Evolutionary conservation across 352 stramenopile species (phyloP).

Genomic region (Globisporangium polare): DNA sequence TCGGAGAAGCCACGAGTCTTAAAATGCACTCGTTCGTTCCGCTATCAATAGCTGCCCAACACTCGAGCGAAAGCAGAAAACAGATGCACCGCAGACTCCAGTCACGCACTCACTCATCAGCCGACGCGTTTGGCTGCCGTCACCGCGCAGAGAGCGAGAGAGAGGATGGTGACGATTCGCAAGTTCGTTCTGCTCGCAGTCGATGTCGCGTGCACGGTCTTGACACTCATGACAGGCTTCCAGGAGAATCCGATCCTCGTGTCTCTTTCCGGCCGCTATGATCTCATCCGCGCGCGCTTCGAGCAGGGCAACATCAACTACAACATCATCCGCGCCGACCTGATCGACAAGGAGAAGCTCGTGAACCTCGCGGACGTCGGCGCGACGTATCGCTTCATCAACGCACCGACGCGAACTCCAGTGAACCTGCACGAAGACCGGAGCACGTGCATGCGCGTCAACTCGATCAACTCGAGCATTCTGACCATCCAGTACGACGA

Average conservation of each 20-base stretch:
- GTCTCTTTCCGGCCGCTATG: conserved; percentile 12
- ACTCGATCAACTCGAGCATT: conserved; percentile 32
- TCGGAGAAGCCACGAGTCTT: no score
- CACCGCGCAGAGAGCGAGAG: no score
- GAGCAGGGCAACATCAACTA: conserved; percentile 24
- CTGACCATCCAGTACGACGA: conserved; percentile 35
- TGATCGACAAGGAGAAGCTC: conserved; percentile 15
- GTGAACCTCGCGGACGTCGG: conserved; percentile 6
- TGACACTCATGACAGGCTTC: conserved; percentile 27
- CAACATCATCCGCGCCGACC: conserved; percentile 19
- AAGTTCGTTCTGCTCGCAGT: conserved; percentile 15
- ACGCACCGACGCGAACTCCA: conserved; percentile 22
- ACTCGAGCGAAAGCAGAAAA: no score
- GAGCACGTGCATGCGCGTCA: conserved; percentile 40
- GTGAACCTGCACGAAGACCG: conserved; percentile 30
- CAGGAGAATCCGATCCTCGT: conserved; percentile 24
- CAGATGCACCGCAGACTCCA: no score
- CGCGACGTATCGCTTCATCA: conserved; percentile 14
- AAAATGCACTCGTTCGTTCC: no score
- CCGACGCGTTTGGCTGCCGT: no score
- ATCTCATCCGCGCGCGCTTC: conserved; percentile 16
- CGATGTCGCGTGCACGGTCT: conserved; percentile 18
- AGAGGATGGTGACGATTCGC: neutral
- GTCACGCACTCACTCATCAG: no score
- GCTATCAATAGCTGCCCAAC: no score